phyloP scores from a whole-genome alignment of 2,329 filamentous ascomycete species.

The Xylariaceae sp. region DNA sequence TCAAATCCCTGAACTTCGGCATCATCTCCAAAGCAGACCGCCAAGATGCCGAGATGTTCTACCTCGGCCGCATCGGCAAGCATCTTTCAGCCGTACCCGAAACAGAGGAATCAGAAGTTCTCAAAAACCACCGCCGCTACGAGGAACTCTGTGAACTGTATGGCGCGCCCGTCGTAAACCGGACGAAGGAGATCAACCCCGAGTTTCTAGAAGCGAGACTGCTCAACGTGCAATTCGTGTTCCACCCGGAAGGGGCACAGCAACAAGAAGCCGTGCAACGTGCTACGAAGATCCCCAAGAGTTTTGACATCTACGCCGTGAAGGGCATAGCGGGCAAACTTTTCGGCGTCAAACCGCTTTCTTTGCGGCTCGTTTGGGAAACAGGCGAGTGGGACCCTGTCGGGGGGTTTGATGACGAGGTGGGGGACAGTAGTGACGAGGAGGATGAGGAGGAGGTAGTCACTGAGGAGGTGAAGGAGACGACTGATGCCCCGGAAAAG shows the following conservation, averaged over 20 bases:
- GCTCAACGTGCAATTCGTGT: slow-evolving; percentile 56
- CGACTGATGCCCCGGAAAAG: slow-evolving; percentile 27
- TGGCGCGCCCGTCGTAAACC: slow-evolving; percentile 61
- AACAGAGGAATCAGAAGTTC: slow-evolving; percentile 48
- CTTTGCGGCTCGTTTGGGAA: slow-evolving; percentile 71
- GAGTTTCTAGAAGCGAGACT: slow-evolving; percentile 78
- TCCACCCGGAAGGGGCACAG: slow-evolving; percentile 12
- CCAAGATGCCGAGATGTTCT: slow-evolving; percentile 87
- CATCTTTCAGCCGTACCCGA: slow-evolving; percentile 61
- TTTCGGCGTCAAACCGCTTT: slow-evolving; percentile 61
- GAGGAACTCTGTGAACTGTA: slow-evolving; percentile 68
- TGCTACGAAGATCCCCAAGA: slow-evolving; percentile 59
- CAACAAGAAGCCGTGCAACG: slow-evolving; percentile 24
- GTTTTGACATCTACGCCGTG: slow-evolving; percentile 74
- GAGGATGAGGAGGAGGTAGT: slow-evolving; percentile 44
- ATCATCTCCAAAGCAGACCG: slow-evolving; percentile 68
- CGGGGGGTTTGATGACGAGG: slow-evolving; percentile 54
- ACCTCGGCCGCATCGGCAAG: slow-evolving; percentile 75
- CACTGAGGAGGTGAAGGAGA: slow-evolving; percentile 24
- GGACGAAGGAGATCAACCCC: slow-evolving; percentile 59
- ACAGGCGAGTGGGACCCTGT: slow-evolving; percentile 87
- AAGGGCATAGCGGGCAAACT: slow-evolving; percentile 70
- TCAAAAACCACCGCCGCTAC: slow-evolving; percentile 66
- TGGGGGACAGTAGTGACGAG: slow-evolving; percentile 44
- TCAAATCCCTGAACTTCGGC: slow-evolving; percentile 70